Conservation (phyloP, 257 asterid genomes). For the Solanum raphanifolium region DNA sequence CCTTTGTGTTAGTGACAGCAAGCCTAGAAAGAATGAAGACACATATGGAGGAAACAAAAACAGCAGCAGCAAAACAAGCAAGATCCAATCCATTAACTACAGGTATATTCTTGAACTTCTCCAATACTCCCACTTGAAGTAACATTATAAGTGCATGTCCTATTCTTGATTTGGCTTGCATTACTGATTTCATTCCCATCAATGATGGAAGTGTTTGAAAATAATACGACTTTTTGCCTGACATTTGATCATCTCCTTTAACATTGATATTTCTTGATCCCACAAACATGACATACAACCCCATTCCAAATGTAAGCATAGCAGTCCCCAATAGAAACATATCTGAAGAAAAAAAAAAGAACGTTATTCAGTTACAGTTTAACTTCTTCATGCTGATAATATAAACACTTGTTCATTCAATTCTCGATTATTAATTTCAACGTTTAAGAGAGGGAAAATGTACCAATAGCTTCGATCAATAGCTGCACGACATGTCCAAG, state of each 20-base stretch:
- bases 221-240: conserved; percentile 8
- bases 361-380: no score
- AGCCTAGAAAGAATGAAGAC: conserved; percentile 59
- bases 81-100: conserved; percentile 53
- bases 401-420: background rate
- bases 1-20: conserved; percentile 3
- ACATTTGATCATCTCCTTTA: background rate
- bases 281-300: conserved; percentile 57
- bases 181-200: conserved; percentile 45
- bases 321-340: conserved; percentile 78
- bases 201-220: conserved; percentile 37
- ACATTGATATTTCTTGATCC: conserved; percentile 21
- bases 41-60: conserved; percentile 60
- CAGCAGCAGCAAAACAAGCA: conserved; percentile 65
- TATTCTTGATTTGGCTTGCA: conserved; percentile 70
- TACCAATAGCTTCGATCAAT: conserved; percentile 73
- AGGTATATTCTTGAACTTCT: conserved; percentile 55
- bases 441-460: background rate
- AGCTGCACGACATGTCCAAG: conserved; percentile 48
- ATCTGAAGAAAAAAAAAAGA: conserved; percentile 27
- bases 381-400: no score
- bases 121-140: conserved; percentile 78
- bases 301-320: conserved; percentile 65
- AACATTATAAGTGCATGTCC: conserved; percentile 71
- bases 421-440: background rate